A percentile compares a stretch with the other conserved stretches of the same genome.
Conservation (phyloP, 176 grass and related monocot species). For the Carex cristatella region DNA sequence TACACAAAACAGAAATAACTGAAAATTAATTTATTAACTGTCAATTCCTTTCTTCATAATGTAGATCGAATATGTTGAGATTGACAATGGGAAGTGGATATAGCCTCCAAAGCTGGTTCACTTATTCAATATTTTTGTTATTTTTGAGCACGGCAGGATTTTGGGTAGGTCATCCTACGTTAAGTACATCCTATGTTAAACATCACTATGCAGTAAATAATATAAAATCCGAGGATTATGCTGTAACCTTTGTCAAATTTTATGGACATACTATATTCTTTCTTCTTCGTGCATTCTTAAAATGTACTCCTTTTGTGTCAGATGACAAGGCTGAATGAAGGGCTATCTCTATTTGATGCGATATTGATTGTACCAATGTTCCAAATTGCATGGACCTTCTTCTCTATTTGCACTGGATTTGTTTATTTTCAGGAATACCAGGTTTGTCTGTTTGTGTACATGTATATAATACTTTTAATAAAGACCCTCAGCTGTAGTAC, state of each 20-base stretch:
- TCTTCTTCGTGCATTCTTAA: conserved; percentile 25
- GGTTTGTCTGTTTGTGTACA: conserved; percentile 38
- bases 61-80: conserved; percentile 95
- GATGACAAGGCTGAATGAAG: conserved; percentile 97
- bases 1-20: neutral
- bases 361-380: conserved; percentile 98
- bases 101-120: conserved; percentile 94
- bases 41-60: conserved; percentile 9
- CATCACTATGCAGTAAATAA: neutral
- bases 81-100: conserved; percentile 82
- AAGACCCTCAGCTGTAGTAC: neutral
- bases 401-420: conserved; percentile 99
- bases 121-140: conserved; percentile 74
- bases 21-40: conserved; percentile 1
- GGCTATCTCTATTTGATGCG: conserved; percentile 89
- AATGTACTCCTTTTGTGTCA: conserved; percentile 31
- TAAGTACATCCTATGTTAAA: neutral
- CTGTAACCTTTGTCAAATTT: neutral
- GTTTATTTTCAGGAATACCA: conserved; percentile 99
- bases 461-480: neutral
- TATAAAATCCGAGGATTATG: neutral
- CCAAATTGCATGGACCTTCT: conserved; percentile 99
- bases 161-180: conserved; percentile 61
- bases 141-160: conserved; percentile 93
- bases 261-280: neutral